Conservation (phyloP, 345 rosid species). For the Schrenkiella parvula region DNA sequence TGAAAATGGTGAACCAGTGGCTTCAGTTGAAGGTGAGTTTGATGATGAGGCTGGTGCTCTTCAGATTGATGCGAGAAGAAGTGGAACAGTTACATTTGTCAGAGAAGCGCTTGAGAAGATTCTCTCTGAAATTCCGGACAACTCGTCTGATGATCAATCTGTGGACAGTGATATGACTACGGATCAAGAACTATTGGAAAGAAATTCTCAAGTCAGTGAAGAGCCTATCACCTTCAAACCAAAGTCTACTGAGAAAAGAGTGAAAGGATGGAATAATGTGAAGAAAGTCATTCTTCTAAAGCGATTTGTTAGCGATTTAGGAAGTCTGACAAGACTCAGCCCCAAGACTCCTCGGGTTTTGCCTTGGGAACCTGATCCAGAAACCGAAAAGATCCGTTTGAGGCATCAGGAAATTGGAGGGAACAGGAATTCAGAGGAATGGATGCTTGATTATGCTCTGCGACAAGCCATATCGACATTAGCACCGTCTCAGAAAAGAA, state of each 20-base stretch:
- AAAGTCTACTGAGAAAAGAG: constrained; percentile 39
- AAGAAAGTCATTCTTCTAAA: constrained; percentile 64
- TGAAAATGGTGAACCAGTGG: constrained; percentile 25
- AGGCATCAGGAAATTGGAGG: constrained; percentile 60
- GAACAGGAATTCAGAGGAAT: constrained; percentile 72
- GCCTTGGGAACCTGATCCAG: constrained; percentile 48
- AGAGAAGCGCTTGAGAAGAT: constrained; percentile 78
- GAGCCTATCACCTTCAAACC: constrained; percentile 25
- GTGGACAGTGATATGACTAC: constrained; percentile 30
- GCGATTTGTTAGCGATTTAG: constrained; percentile 80
- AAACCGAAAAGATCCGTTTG: constrained; percentile 59
- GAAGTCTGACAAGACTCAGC: constrained; percentile 52
- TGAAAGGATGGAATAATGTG: constrained; percentile 78
- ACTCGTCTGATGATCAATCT: constrained; percentile 53
- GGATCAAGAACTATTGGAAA: constrained; percentile 38
- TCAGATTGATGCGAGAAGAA: constrained; percentile 40
- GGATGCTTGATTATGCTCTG: constrained; percentile 96
- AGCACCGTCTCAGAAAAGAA: constrained; percentile 71
- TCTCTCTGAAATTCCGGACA: constrained; percentile 67
- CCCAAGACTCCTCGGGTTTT: constrained; percentile 40
- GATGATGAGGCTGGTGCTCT: constrained; percentile 34
- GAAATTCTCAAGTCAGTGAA: constrained; percentile 33
- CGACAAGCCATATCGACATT: constrained; percentile 66
- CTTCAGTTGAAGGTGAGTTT: constrained; percentile 16
- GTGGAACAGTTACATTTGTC: constrained; percentile 61